A percentile compares a stretch with the other conserved stretches of the same genome.
Conservation (phyloP, 441 rosid genomes). For the Mallotus japonicus region DNA sequence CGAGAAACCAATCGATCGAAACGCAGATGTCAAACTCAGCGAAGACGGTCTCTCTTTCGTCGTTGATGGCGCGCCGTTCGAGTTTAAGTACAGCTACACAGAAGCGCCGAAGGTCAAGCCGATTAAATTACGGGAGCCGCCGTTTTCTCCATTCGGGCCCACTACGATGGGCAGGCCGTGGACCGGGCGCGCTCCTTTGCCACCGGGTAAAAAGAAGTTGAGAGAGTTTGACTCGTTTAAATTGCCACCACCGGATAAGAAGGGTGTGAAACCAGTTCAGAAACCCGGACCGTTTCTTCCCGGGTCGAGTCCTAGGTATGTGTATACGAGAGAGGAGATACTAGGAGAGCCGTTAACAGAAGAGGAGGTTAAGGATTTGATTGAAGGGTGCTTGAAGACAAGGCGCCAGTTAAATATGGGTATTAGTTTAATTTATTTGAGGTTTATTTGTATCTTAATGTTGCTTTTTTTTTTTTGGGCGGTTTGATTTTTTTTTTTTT, state of each 20-base stretch:
- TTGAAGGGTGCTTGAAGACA: slow-evolving; percentile 55
- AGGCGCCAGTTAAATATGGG: slow-evolving; percentile 85
- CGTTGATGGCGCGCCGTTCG: slow-evolving; percentile 88
- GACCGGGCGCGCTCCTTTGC: slow-evolving; percentile 87
- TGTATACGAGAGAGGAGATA: slow-evolving; percentile 69
- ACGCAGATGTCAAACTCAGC: slow-evolving; percentile 51
- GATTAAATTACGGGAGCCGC: slow-evolving; percentile 65
- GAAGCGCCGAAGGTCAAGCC: slow-evolving; percentile 87
- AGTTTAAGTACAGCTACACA: slow-evolving; percentile 94
- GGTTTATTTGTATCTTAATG: too few relatives aligned
- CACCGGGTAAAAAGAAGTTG: slow-evolving; percentile 66
- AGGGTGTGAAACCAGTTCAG: slow-evolving; percentile 76
- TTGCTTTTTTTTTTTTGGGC: not conserved
- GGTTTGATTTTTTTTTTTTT: not conserved
- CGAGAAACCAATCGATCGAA: slow-evolving; percentile 40
- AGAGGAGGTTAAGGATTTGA: slow-evolving; percentile 67
- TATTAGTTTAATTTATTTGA: slow-evolving; percentile 21
- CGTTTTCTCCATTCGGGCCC: slow-evolving; percentile 90
- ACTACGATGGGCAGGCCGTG: slow-evolving; percentile 79
- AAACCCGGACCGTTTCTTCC: slow-evolving; percentile 77
- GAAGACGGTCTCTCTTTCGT: slow-evolving; percentile 74
- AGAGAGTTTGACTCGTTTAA: slow-evolving; percentile 84
- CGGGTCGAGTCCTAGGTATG: slow-evolving; percentile 79
- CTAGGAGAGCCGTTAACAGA: slow-evolving; percentile 76
- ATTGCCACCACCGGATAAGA: slow-evolving; percentile 72